phyloP scores from a whole-genome alignment of 2,329 filamentous ascomycete genomes.

The Ophiostoma sp. region DNA sequence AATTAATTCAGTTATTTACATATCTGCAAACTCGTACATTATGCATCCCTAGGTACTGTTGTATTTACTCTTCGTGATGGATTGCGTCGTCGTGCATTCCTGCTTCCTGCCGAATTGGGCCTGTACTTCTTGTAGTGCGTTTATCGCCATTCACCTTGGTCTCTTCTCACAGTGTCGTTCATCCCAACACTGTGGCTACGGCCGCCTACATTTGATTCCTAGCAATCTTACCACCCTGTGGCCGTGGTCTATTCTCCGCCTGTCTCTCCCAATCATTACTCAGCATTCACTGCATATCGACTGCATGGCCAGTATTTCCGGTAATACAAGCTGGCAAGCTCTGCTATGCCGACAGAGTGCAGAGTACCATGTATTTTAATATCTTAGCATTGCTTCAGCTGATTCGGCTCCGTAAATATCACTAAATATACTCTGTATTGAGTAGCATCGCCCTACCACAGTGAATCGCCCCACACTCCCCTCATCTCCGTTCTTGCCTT shows the following conservation, averaged over 20 bases:
- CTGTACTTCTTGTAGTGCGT: neutral
- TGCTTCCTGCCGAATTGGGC: neutral
- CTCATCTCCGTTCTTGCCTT: constrained; percentile 6
- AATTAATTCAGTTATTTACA: neutral
- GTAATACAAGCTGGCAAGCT: neutral
- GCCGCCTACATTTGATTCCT: neutral
- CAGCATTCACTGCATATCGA: neutral
- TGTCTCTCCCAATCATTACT: neutral
- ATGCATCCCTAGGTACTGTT: constrained; percentile 3
- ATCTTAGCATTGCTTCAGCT: neutral
- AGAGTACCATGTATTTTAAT: neutral
- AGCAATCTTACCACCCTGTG: neutral
- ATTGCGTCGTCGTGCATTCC: constrained; percentile 1
- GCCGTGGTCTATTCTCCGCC: neutral
- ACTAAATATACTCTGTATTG: no score
- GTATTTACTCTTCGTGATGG: neutral
- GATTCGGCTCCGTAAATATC: neutral
- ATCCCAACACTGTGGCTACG: neutral
- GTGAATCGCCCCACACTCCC: neutral
- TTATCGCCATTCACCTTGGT: neutral
- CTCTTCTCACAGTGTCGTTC: neutral
- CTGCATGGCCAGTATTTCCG: neutral
- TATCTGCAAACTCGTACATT: neutral
- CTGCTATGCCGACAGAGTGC: neutral
- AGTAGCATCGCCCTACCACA: neutral